phyloP scores from a whole-genome alignment of 768 basidiomycete genomes.

The Lepiota venenata region DNA sequence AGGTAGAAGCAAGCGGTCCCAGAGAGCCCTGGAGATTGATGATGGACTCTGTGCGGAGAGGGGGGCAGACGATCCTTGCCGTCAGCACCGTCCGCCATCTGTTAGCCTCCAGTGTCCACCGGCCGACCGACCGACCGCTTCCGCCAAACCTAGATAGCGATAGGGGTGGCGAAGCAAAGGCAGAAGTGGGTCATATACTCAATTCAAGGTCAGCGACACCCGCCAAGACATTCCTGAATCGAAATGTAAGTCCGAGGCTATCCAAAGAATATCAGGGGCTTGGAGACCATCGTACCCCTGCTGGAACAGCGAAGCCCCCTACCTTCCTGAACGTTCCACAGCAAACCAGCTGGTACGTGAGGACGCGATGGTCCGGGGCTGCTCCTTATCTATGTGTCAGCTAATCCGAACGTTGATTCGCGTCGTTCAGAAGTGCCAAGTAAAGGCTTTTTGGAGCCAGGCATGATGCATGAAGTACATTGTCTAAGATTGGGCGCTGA shows the following conservation, averaged over 20 bases:
- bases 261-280: not conserved
- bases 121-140: not conserved
- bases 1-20: not conserved
- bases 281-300: not conserved
- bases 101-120: not conserved
- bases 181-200: not conserved
- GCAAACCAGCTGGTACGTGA: not conserved
- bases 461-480: not conserved
- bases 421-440: constrained; percentile 1
- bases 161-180: not conserved
- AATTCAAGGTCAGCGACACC: not conserved
- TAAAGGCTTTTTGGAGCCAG: not conserved
- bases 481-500: not conserved
- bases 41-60: not conserved
- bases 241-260: not conserved
- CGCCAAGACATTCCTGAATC: not conserved
- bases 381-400: not conserved
- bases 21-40: constrained; percentile 2
- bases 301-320: not conserved
- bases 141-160: not conserved
- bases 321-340: not conserved
- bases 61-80: not conserved
- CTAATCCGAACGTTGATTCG: not conserved
- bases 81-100: not conserved
- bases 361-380: not conserved